A percentile compares a stretch with the other conserved stretches of the same genome.
phyloP scores from a whole-genome alignment of 192 early-diverging fungal genomes.

The Podila epicladia region DNA sequence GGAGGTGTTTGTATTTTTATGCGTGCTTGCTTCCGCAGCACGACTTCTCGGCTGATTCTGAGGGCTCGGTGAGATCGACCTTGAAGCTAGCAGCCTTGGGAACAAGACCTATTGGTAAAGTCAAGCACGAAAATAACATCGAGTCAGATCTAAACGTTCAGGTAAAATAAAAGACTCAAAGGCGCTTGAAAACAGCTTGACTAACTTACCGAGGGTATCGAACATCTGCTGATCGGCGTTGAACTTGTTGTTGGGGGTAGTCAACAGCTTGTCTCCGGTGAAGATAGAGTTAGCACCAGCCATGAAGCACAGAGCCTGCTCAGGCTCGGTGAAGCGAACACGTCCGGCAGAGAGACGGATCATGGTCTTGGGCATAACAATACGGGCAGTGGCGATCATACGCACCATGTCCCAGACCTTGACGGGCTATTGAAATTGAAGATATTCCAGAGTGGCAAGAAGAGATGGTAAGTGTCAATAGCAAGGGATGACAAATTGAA shows the following conservation, averaged over 20 bases:
- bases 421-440: constrained; percentile 58
- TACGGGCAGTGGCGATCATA: constrained; percentile 86
- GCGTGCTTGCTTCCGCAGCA: constrained; percentile 46
- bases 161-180: not conserved
- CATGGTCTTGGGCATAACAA: constrained; percentile 84
- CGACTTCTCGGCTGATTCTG: constrained; percentile 27
- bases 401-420: constrained; percentile 86
- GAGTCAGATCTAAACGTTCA: not conserved
- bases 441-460: constrained; percentile 9
- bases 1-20: constrained; percentile 6
- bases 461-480: not conserved
- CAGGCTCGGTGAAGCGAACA: constrained; percentile 73
- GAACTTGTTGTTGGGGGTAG: constrained; percentile 81
- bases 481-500: not conserved
- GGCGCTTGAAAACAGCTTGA: not conserved
- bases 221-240: constrained; percentile 80
- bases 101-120: constrained; percentile 21
- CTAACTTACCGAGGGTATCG: constrained; percentile 59
- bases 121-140: not conserved
- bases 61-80: constrained; percentile 39
- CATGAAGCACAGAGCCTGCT: constrained; percentile 83
- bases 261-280: constrained; percentile 84
- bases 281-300: constrained; percentile 88
- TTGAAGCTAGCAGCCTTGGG: constrained; percentile 53
- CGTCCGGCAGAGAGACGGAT: constrained; percentile 81